A percentile compares a stretch with the other conserved stretches of the same genome.
These are phyloP conservation scores for Gastrolobium bilobum DNA, from an alignment of 306 rosid species.

Conservation along the genomic window DNA sequence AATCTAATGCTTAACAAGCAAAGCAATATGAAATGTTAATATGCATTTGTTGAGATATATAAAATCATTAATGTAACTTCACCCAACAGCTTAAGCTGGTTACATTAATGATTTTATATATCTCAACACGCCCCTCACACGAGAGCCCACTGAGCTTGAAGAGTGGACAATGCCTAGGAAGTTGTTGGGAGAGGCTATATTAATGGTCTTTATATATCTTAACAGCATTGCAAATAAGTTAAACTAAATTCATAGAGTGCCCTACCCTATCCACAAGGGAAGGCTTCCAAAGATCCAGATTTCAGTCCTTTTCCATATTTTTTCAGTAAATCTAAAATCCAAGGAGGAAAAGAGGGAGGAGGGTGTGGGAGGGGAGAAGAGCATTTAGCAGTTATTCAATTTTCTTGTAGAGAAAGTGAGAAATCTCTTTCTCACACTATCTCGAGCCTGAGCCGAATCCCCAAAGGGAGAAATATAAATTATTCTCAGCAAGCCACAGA, in stretches of 20 bases:
- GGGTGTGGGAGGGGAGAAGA: neutral
- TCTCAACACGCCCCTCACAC: too few species aligned
- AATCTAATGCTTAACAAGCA: slow-evolving; percentile 15
- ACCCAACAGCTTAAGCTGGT: too few species aligned
- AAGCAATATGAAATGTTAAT: neutral
- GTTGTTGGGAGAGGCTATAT: too few species aligned
- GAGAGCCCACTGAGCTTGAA: too few species aligned
- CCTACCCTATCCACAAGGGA: neutral
- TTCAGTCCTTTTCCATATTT: neutral
- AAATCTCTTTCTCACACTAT: neutral
- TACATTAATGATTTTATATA: too few species aligned
- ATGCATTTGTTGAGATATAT: too few species aligned
- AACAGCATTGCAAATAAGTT: slow-evolving; percentile 11
- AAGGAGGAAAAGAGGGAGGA: too few species aligned
- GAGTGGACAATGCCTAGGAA: too few species aligned
- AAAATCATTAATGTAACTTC: too few species aligned
- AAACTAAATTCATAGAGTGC: slow-evolving; percentile 19
- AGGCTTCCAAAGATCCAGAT: neutral
- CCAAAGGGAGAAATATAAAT: neutral
- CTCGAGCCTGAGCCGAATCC: neutral
- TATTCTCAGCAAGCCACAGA: neutral
- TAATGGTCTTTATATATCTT: too few species aligned
- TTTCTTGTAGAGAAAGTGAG: neutral
- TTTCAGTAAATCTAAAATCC: neutral
- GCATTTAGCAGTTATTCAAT: neutral